Conservation (phyloP, 345 rosid species). For the Citrus trifoliata region DNA sequence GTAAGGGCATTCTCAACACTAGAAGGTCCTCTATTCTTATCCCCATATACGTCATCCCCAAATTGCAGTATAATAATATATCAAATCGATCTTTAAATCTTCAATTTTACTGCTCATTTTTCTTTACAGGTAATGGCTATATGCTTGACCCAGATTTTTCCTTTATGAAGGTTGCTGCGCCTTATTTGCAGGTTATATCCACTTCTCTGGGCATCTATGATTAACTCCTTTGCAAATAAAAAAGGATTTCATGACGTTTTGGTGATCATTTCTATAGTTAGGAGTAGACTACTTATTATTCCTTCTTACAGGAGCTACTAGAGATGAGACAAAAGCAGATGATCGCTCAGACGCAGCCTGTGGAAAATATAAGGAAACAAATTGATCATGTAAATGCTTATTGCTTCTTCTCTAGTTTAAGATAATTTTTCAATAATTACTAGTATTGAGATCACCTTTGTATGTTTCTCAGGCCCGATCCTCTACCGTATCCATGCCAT, state of each 20-base stretch:
- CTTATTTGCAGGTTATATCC: conserved; percentile 73
- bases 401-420: conserved; percentile 3
- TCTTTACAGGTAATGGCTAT: conserved; percentile 73
- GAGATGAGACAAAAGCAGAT: conserved; percentile 49
- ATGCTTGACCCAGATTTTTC: conserved; percentile 81
- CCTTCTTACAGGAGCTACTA: conserved; percentile 66
- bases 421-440: background rate
- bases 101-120: background rate
- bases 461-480: conserved; percentile 60
- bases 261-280: background rate
- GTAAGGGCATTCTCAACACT: conserved; percentile 91
- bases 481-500: conserved; percentile 81
- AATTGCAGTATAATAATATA: background rate
- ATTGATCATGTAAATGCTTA: conserved; percentile 64
- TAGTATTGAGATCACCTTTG: background rate
- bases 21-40: conserved; percentile 50
- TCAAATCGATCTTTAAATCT: background rate
- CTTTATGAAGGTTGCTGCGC: conserved; percentile 82
- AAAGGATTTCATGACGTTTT: background rate
- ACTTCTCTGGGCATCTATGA: background rate
- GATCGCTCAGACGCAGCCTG: conserved; percentile 52
- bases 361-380: conserved; percentile 76
- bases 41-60: background rate
- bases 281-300: background rate
- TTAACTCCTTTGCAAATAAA: background rate